Evolutionary conservation across 2,329 filamentous ascomycete species (phyloP).

Genomic region (Aureobasidium sp.): DNA sequence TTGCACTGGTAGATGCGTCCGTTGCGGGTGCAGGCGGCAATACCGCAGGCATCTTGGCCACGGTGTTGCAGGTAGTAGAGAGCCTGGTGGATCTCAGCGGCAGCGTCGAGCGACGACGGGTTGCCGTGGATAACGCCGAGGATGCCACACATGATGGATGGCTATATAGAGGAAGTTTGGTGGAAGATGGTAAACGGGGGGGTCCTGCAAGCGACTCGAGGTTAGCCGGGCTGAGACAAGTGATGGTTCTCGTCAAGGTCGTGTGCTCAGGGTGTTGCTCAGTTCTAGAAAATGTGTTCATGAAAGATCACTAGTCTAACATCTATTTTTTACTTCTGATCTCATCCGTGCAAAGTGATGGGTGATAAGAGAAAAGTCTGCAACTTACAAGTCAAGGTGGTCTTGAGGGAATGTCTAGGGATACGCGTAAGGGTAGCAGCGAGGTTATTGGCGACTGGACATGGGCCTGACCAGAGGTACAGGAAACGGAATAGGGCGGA

Average conservation of each 20-base stretch:
- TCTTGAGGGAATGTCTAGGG: background rate
- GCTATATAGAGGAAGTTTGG: conserved; percentile 1
- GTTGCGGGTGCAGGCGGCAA: conserved; percentile 63
- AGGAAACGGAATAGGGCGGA: background rate
- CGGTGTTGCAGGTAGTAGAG: conserved; percentile 44
- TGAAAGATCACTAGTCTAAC: conserved; percentile 35
- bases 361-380: background rate
- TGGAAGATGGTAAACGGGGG: background rate
- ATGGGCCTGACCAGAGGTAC: background rate
- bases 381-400: conserved; percentile 6
- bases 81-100: conserved; percentile 30
- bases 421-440: background rate
- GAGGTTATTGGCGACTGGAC: background rate
- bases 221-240: conserved; percentile 13
- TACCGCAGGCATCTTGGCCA: conserved; percentile 82
- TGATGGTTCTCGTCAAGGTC: background rate
- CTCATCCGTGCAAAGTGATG: conserved; percentile 18
- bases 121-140: conserved; percentile 40
- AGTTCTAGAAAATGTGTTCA: conserved; percentile 7
- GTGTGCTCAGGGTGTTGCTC: conserved; percentile 1
- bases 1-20: conserved; percentile 85
- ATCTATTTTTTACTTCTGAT: conserved; percentile 25
- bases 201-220: conserved; percentile 5
- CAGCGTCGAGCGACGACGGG: conserved; percentile 26
- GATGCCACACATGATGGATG: conserved; percentile 41